A percentile compares a stretch with the other conserved stretches of the same genome.
Conservation (phyloP, 352 stramenopile genomes). For the Paralagenidium karlingii region DNA sequence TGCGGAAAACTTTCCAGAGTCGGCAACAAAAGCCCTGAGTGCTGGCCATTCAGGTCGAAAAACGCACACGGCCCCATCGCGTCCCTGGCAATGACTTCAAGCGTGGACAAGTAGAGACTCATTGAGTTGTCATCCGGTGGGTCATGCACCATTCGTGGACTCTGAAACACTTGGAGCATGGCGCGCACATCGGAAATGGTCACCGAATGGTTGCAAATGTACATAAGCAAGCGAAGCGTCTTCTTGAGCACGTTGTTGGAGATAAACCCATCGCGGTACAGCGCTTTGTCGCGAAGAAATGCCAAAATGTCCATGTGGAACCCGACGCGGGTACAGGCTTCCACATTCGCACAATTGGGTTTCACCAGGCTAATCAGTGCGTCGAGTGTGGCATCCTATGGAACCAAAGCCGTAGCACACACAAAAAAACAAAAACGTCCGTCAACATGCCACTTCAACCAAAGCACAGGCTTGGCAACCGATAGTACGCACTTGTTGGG, state of each 20-base stretch:
- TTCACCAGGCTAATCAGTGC: conserved; percentile 66
- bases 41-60: conserved; percentile 71
- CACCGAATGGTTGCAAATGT: conserved; percentile 67
- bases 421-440: background rate
- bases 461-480: background rate
- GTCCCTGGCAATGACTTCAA: conserved; percentile 78
- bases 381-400: conserved; percentile 39
- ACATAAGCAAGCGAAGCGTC: conserved; percentile 58
- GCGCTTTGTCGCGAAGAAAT: conserved; percentile 52
- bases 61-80: conserved; percentile 73
- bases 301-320: conserved; percentile 58
- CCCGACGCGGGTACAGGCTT: conserved; percentile 52
- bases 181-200: conserved; percentile 65
- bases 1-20: conserved; percentile 60
- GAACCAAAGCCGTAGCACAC: background rate
- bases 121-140: conserved; percentile 53
- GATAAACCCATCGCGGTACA: conserved; percentile 48
- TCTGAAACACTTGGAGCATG: conserved; percentile 72
- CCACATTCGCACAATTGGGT: conserved; percentile 62
- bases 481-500: conserved; percentile 34
- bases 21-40: conserved; percentile 53
- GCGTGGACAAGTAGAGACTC: conserved; percentile 65
- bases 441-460: background rate
- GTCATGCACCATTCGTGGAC: conserved; percentile 47
- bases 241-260: conserved; percentile 60